Percentiles rank a stretch among this genome's conserved stretches.
Evolutionary conservation across 345 rosid genomes (phyloP).

Genomic region (Gossypium herbaceum): DNA sequence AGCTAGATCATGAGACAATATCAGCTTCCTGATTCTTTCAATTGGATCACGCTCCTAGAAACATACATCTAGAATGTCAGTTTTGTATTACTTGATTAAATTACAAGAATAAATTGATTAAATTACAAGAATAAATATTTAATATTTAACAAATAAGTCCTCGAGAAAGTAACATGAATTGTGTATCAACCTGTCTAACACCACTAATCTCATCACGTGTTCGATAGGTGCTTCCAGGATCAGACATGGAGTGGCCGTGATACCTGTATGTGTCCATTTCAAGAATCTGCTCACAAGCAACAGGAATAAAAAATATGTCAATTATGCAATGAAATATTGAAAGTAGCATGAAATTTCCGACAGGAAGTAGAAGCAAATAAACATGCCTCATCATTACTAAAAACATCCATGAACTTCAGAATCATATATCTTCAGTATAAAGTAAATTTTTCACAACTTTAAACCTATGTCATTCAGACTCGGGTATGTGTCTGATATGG

Average conservation of each 20-base stretch:
- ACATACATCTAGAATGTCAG: conserved; percentile 3
- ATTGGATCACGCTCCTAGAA: conserved; percentile 88
- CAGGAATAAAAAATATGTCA: conserved; percentile 3
- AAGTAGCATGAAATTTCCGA: background rate
- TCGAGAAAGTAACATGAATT: background rate
- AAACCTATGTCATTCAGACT: no score
- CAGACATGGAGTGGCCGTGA: conserved; percentile 99
- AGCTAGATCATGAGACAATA: conserved; percentile 73
- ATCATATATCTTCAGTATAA: background rate
- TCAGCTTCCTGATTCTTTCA: conserved; percentile 82
- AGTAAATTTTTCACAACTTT: background rate
- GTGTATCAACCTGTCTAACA: conserved; percentile 73
- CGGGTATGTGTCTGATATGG: no score
- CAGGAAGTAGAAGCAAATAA: background rate
- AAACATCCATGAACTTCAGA: background rate
- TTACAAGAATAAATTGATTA: background rate
- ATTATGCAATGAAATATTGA: background rate
- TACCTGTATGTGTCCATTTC: conserved; percentile 99
- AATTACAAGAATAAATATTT: background rate
- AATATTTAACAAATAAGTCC: background rate
- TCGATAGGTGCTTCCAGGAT: conserved; percentile 98
- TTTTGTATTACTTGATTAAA: background rate
- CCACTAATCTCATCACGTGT: conserved; percentile 94
- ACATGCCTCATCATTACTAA: background rate
- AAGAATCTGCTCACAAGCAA: conserved; percentile 61